Percentiles rank a stretch among this genome's conserved stretches.
Evolutionary conservation across 2,329 filamentous ascomycete genomes (phyloP).

Genomic region (Alternaria incomplexa): DNA sequence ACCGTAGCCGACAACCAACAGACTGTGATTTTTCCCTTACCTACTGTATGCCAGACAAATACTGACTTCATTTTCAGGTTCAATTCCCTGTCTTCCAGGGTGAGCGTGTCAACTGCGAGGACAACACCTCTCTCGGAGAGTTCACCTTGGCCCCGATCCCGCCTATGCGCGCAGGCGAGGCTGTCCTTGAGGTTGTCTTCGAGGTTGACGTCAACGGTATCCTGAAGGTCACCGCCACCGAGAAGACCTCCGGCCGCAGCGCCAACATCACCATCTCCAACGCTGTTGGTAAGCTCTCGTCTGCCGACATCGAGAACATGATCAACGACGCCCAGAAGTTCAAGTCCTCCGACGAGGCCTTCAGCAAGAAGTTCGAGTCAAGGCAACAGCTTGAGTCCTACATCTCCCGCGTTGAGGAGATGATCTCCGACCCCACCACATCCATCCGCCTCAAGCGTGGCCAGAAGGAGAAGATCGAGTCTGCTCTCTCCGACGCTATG

Average conservation of each 20-base stretch:
- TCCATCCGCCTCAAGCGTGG: constrained; percentile 98
- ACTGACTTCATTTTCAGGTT: too few relatives aligned
- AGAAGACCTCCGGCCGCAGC: constrained; percentile 97
- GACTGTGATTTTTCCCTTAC: too few relatives aligned
- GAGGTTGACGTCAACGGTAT: constrained; percentile 99
- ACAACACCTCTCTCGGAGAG: constrained; percentile 97
- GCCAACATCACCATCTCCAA: constrained; percentile 99
- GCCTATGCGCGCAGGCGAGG: constrained; percentile 84
- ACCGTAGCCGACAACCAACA: too few relatives aligned
- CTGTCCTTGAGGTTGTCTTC: constrained; percentile 96
- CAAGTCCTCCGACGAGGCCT: constrained; percentile 97
- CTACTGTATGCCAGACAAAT: too few relatives aligned
- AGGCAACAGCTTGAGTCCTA: constrained; percentile 99
- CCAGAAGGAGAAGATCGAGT: constrained; percentile 99
- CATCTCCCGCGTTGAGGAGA: constrained; percentile 98
- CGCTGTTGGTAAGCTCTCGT: constrained; percentile 97
- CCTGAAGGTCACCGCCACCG: constrained; percentile 97
- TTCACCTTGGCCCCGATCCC: constrained; percentile 92
- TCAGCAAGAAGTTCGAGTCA: constrained; percentile 99
- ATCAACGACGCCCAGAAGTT: constrained; percentile 97
- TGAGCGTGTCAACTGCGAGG: constrained; percentile 96
- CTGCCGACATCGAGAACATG: constrained; percentile 96
- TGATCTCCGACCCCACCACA: constrained; percentile 93
- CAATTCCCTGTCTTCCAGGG: constrained; percentile 95
- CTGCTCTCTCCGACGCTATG: constrained; percentile 96